Percentiles rank a stretch among this genome's conserved stretches.
Evolutionary conservation across 352 stramenopile species (phyloP).

Genomic region (Thalassiosira hispida): DNA sequence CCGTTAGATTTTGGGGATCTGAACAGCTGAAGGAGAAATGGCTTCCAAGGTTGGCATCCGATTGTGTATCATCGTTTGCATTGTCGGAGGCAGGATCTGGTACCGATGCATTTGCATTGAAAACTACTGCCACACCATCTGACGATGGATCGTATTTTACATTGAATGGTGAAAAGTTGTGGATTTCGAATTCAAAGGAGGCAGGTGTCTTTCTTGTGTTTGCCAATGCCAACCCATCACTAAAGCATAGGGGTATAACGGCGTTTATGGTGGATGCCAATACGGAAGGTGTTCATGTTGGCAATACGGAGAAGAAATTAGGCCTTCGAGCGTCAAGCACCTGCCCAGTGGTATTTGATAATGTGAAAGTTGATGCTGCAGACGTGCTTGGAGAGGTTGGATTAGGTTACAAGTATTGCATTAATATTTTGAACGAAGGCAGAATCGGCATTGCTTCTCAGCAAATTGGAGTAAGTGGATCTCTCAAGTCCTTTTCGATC

Average conservation of each 20-base stretch:
- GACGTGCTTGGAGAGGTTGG: constrained; percentile 93
- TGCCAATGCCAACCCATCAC: constrained; percentile 91
- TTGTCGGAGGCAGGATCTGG: constrained; percentile 93
- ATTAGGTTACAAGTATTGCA: constrained; percentile 94
- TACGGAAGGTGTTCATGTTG: constrained; percentile 91
- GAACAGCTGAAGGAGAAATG: constrained; percentile 79
- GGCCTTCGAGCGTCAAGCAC: constrained; percentile 95
- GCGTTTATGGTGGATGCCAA: constrained; percentile 97
- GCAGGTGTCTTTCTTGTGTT: constrained; percentile 96
- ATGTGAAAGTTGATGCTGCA: constrained; percentile 92
- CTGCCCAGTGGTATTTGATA: constrained; percentile 92
- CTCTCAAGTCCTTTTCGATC: not conserved
- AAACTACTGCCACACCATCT: constrained; percentile 90
- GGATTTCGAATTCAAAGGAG: constrained; percentile 97
- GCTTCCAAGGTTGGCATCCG: constrained; percentile 76
- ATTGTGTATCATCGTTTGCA: constrained; percentile 94
- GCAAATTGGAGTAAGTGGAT: constrained; percentile 90
- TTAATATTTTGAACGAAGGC: constrained; percentile 97
- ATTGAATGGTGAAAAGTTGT: constrained; percentile 96
- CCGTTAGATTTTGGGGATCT: constrained; percentile 89
- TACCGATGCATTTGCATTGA: constrained; percentile 95
- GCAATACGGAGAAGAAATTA: constrained; percentile 95
- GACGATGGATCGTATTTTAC: constrained; percentile 92
- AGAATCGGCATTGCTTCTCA: constrained; percentile 97
- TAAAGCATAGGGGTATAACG: constrained; percentile 97